phyloP scores from a whole-genome alignment of 2,329 filamentous ascomycete genomes.

The Calonectria crousiana region DNA sequence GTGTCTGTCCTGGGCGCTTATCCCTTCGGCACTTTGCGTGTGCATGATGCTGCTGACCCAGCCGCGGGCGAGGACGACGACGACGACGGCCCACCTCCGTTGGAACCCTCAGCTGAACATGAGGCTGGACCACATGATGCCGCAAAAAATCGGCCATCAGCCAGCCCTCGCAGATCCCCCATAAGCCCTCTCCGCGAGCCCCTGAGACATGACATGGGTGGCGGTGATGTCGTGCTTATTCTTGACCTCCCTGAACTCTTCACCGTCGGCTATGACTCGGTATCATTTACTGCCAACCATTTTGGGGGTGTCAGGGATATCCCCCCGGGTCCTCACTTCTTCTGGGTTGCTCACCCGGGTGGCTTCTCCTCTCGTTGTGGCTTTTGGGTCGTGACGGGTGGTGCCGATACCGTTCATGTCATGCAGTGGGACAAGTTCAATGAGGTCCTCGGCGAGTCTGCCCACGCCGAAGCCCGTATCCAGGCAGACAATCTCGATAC shows the following conservation, averaged over 20 bases:
- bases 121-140: not conserved
- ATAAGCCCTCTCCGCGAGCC: conserved; percentile 23
- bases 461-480: conserved; percentile 58
- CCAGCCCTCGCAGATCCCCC: conserved; percentile 15
- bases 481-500: conserved; percentile 56
- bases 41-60: conserved; percentile 47
- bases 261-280: conserved; percentile 66
- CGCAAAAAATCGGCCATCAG: conserved; percentile 6
- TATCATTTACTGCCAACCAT: conserved; percentile 60
- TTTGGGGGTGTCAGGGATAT: conserved; percentile 68
- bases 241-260: conserved; percentile 64
- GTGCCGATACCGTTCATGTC: conserved; percentile 54
- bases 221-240: conserved; percentile 66
- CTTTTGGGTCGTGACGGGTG: conserved; percentile 65
- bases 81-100: conserved; percentile 45
- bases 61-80: conserved; percentile 31
- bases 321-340: conserved; percentile 68
- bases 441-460: conserved; percentile 65
- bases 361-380: conserved; percentile 64
- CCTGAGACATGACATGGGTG: conserved; percentile 47
- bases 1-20: conserved; percentile 54
- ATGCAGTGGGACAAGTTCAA: conserved; percentile 69
- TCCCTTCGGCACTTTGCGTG: conserved; percentile 57
- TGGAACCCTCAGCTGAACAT: conserved; percentile 40
- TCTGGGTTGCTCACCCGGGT: conserved; percentile 67